Base-by-base conservation (phyloP, 106 monocot genomes). In the Allium fistulosum region DNA sequence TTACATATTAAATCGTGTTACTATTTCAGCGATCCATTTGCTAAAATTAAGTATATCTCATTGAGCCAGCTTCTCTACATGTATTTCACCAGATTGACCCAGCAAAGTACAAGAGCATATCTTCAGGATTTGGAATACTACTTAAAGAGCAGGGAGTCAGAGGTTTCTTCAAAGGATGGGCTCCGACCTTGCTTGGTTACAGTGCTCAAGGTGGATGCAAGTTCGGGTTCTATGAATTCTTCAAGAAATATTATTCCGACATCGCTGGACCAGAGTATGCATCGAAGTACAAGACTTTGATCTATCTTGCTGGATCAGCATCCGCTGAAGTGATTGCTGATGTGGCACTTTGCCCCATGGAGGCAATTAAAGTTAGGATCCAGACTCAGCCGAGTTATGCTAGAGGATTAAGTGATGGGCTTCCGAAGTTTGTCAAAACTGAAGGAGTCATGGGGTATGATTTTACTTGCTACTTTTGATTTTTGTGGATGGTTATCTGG, bases 91-190 rank as follows among this genome's bases (percentile, higher is more conserved):
- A 88, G 88, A 88, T 88, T 48, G 84, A 88, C 51, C 84, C 88
- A 16, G 69, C 71, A 53, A 88, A 88, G 50, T 88, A 88, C 68
- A 88, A 81, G 70, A 88, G 71, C 71, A 71, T 84, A 16, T 47
- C 81, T 11, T 84, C 84, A 65, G 88, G 88, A 4, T 84, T 88
- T 58, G 82, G 79, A 4, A 65, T 88, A 11, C 66, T 88, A 77
- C 69, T 84, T 16, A 81, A 82, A 77, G 88, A 88, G 74, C 88
- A 88, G 63, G 88, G 88, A 7, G 15, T 80, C 14, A 84, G 58
- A 66, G 88, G 88, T 59, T 84, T 88, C 79, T 88, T 88, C 74
- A 84, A 74, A 65, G 88, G 84, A 6, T 88, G 88, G 88, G 81
- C 67, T 14, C 84, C 88, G 10, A 88, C 88, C 8, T 76, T 88